Conservation (phyloP, 352 stramenopile genomes). For the Phytophthora fragariae region DNA sequence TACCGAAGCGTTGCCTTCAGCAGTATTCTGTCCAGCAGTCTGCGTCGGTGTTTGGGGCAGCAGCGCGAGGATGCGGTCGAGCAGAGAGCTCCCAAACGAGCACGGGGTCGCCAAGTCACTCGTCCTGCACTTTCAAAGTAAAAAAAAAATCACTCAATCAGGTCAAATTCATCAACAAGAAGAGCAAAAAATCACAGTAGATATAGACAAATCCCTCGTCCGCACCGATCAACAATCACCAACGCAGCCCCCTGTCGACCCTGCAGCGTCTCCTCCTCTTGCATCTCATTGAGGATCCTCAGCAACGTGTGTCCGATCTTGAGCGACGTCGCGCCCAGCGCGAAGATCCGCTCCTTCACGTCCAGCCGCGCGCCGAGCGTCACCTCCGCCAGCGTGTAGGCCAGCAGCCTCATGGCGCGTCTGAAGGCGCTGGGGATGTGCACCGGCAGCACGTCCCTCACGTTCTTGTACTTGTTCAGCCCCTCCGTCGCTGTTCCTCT, state of each 20-base stretch:
- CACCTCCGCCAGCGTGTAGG: conserved; percentile 69
- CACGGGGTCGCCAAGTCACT: conserved; percentile 68
- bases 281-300: conserved; percentile 63
- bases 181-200: conserved; percentile 1
- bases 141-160: background rate
- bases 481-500: conserved; percentile 10
- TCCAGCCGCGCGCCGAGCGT: conserved; percentile 58
- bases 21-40: conserved; percentile 23
- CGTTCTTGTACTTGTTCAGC: conserved; percentile 52
- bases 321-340: conserved; percentile 71
- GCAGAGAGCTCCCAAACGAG: conserved; percentile 70
- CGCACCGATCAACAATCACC: conserved; percentile 75
- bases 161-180: background rate
- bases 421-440: conserved; percentile 73
- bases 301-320: conserved; percentile 85
- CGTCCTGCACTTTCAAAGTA: conserved; percentile 44
- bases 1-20: conserved; percentile 23
- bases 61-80: conserved; percentile 73
- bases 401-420: conserved; percentile 69
- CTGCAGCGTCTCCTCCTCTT: conserved; percentile 60
- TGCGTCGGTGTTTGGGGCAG: conserved; percentile 58
- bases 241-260: conserved; percentile 58
- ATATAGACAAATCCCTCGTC: background rate
- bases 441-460: conserved; percentile 71
- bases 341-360: conserved; percentile 75